phyloP scores from a whole-genome alignment of 768 basidiomycete genomes.

The Lactarius deliciosus region DNA sequence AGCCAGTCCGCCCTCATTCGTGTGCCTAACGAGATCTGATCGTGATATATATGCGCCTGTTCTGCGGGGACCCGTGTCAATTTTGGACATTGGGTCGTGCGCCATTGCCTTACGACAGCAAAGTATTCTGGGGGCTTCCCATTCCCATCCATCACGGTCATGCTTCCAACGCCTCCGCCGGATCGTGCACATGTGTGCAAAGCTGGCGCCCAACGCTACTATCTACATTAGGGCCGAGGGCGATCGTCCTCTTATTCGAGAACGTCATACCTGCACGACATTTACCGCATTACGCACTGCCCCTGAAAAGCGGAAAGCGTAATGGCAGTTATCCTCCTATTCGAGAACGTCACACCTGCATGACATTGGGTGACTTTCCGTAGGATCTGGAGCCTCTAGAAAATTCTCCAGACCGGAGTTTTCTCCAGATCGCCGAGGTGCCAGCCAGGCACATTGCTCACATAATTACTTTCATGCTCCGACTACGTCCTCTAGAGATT shows the following conservation, averaged over 20 bases:
- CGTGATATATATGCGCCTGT: no score
- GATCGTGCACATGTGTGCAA: background rate
- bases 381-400: no score
- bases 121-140: background rate
- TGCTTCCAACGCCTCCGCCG: conserved; percentile 4
- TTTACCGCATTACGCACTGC: conserved; percentile 17
- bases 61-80: no score
- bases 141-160: background rate
- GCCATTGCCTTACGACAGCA: background rate
- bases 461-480: no score
- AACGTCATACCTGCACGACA: conserved; percentile 4
- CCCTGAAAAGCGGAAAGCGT: background rate
- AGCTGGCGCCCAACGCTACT: conserved; percentile 6
- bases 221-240: conserved; percentile 18
- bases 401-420: no score
- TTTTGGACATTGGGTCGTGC: background rate
- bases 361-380: no score
- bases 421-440: no score
- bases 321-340: background rate
- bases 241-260: background rate
- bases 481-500: no score
- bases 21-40: no score
- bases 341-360: conserved; percentile 3
- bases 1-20: no score
- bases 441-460: no score